Percentiles rank a stretch among this genome's conserved stretches.
Evolutionary conservation across 352 stramenopile species (phyloP).

Genomic region (Phytophthora chlamydospora): DNA sequence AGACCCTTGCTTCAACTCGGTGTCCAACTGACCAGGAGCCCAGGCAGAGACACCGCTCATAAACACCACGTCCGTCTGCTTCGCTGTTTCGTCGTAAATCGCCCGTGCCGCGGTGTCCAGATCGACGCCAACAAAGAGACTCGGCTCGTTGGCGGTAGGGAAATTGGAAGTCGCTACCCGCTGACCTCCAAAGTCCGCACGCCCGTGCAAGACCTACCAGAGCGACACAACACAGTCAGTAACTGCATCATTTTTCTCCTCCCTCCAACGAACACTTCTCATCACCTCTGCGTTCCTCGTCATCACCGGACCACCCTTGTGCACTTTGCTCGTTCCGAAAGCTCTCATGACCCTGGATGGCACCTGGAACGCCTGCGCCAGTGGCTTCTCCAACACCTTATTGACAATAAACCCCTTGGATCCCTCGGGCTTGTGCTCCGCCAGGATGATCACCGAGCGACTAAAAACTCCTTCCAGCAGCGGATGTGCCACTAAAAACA

Average conservation of each 20-base stretch:
- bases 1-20: constrained; percentile 67
- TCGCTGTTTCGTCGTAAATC: constrained; percentile 53
- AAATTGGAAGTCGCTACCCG: constrained; percentile 60
- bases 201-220: constrained; percentile 60
- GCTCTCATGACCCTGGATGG: constrained; percentile 58
- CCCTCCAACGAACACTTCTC: neutral
- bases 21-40: constrained; percentile 71
- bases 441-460: constrained; percentile 77
- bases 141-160: constrained; percentile 39
- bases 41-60: constrained; percentile 79
- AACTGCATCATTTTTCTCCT: too few species aligned
- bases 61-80: constrained; percentile 77
- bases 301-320: constrained; percentile 66
- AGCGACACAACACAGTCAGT: neutral
- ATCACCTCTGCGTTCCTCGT: constrained; percentile 65
- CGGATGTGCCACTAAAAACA: constrained; percentile 81
- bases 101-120: constrained; percentile 65
- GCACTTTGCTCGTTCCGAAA: constrained; percentile 69
- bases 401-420: constrained; percentile 85
- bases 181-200: constrained; percentile 68
- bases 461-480: constrained; percentile 75
- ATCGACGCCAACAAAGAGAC: constrained; percentile 74
- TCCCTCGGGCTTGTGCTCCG: constrained; percentile 59
- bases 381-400: constrained; percentile 53
- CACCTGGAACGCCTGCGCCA: constrained; percentile 67